A percentile compares a stretch with the other conserved stretches of the same genome.
phyloP scores from a whole-genome alignment of 495 filamentous ascomycete species.

The Massariosphaeria phaeospora region DNA sequence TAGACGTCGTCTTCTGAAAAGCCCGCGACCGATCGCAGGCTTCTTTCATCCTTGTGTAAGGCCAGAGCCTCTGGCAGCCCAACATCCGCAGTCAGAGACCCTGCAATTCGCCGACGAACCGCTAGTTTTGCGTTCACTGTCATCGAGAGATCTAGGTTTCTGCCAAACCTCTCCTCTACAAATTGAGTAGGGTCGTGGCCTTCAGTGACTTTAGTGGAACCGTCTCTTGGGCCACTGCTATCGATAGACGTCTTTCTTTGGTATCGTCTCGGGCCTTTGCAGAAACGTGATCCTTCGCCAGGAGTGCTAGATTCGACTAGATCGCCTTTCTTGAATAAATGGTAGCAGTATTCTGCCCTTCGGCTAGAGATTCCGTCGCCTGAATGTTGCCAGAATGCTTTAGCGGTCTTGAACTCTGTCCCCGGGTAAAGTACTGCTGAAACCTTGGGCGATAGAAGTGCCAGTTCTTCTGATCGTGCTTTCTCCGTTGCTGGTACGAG shows the following conservation, averaged over 20 bases:
- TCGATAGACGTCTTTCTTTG: constrained; percentile 56
- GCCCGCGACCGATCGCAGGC: constrained; percentile 49
- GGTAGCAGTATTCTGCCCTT: constrained; percentile 80
- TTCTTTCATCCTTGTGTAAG: constrained; percentile 36
- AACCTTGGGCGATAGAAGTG: constrained; percentile 43
- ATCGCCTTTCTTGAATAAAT: constrained; percentile 63
- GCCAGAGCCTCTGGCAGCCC: constrained; percentile 63
- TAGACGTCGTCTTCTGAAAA: constrained; percentile 87
- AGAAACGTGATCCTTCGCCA: constrained; percentile 22
- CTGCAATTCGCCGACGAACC: constrained; percentile 81
- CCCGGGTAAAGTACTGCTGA: constrained; percentile 69
- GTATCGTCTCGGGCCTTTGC: constrained; percentile 50
- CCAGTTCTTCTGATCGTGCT: constrained; percentile 28
- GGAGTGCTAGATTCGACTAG: constrained; percentile 48
- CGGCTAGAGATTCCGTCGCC: constrained; percentile 94
- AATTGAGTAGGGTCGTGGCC: constrained; percentile 70
- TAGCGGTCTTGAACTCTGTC: constrained; percentile 62
- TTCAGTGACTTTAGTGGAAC: constrained; percentile 38
- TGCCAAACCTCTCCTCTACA: constrained; percentile 90
- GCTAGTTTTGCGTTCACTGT: constrained; percentile 78
- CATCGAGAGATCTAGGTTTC: constrained; percentile 76
- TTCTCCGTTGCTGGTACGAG: constrained; percentile 51
- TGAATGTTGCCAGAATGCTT: constrained; percentile 92
- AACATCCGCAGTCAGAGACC: constrained; percentile 67
- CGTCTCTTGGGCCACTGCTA: constrained; percentile 18